Conservation (phyloP, 2,329 filamentous ascomycete species). For the Hypocrella siamensis region DNA sequence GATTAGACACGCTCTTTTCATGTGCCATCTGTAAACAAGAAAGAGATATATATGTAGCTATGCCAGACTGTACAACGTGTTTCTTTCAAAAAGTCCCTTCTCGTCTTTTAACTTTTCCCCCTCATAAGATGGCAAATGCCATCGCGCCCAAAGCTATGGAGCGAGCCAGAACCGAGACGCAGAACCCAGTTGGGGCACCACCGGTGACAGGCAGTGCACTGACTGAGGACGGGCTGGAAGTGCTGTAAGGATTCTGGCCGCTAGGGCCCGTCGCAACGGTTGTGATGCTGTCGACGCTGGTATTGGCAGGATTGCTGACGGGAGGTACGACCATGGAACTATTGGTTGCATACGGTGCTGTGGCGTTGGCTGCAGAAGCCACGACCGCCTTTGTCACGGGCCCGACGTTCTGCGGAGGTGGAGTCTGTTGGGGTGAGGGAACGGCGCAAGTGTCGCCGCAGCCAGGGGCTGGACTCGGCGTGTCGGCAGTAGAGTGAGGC, state of each 20-base stretch:
- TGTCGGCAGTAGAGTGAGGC: constrained; percentile 10
- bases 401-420: constrained; percentile 1
- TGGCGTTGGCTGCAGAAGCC: background rate
- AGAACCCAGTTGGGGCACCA: constrained; percentile 7
- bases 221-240: constrained; percentile 3
- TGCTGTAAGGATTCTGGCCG: constrained; percentile 4
- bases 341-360: too few species aligned
- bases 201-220: constrained; percentile 5
- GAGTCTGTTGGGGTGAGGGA: constrained; percentile 6
- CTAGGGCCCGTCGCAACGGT: constrained; percentile 2
- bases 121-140: constrained; percentile 8
- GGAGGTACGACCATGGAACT: too few species aligned
- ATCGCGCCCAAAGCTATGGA: constrained; percentile 8
- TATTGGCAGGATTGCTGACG: too few species aligned
- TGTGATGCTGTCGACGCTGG: constrained; percentile 1
- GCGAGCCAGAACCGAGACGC: constrained; percentile 4
- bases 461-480: constrained; percentile 10
- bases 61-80: background rate
- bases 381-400: background rate
- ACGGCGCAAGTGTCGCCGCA: constrained; percentile 5
- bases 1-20: too few species aligned
- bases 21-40: too few species aligned
- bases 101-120: background rate
- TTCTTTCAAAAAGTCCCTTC: background rate
- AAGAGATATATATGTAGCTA: too few species aligned